Base-by-base conservation (phyloP, 352 stramenopile genomes). In the Thraustotheca clavata region DNA sequence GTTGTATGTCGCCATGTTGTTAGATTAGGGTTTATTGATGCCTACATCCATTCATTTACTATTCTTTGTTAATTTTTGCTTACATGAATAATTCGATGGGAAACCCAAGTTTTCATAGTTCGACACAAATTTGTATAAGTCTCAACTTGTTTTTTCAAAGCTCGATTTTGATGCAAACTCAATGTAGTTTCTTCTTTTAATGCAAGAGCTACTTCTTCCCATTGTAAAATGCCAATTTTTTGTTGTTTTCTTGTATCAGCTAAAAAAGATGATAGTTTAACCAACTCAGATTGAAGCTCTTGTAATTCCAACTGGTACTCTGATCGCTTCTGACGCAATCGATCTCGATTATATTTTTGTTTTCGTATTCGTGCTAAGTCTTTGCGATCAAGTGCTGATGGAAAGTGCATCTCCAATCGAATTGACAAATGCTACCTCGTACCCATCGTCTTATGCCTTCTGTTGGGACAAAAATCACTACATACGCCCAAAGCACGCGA, bases 341-440 rank as follows among this genome's bases (percentile, higher is more conserved):
- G 38, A 14, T 65, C 57, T 12, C 57, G 38, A 46, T 65, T 65
- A 34, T 65, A 65, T n/a, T 16, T 65, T 48, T 49, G 57, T 22
- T 65, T 65, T 29, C 31, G 57, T 3, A 54, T 26, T 6, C 27
- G 57, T 32, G 43, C 43, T 9, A 35, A 24, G 11, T 52, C 11
- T 31, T 52, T 52, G 34, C 43, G 7, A 52, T 9, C 43, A 52
- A 35, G 9, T 24, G 43, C 43, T 35, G 43, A 31, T 35, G 34
- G 24, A 52, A 35, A n/a, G 27, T 47, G 39, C 39, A 2, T 4
- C 39, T 24, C 24, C 43, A 31, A 31, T 31, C 3, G 34, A 47
- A 14, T 20, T 7, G 43, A 18, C 31, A 50, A 52, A 52, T 52
- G 43, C 2, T n/a, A n/a, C n/a, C 43, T 11, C 31, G 34, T 11